Conservation (phyloP, 768 basidiomycete species). For the Suillus ampliporus region DNA sequence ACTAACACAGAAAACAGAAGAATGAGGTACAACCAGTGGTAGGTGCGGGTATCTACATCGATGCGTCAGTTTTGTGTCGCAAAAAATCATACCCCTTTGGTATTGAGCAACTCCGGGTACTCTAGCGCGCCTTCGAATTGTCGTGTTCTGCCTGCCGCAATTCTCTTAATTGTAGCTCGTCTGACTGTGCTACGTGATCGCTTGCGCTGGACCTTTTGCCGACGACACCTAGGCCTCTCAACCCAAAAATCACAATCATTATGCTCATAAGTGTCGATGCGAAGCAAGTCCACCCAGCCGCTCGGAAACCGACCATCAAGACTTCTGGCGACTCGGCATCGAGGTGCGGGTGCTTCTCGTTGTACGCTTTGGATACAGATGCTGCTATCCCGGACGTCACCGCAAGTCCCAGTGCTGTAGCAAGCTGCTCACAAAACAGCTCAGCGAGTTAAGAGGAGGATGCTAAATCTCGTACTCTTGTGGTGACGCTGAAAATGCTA, state of each 20-base stretch:
- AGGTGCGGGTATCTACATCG: background rate
- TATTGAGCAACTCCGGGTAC: background rate
- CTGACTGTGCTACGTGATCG: background rate
- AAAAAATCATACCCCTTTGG: background rate
- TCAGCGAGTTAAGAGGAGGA: background rate
- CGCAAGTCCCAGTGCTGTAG: slow-evolving; percentile 42
- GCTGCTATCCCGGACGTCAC: slow-evolving; percentile 38
- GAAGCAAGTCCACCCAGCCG: slow-evolving; percentile 34
- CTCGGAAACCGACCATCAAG: slow-evolving; percentile 40
- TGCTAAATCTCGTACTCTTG: slow-evolving; percentile 23
- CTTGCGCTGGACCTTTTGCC: background rate
- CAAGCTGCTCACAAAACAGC: slow-evolving; percentile 27
- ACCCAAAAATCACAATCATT: background rate
- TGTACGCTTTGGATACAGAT: slow-evolving; percentile 31
- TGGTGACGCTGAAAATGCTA: slow-evolving; percentile 41
- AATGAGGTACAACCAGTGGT: background rate
- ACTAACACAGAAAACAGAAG: background rate
- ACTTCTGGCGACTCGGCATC: slow-evolving; percentile 31
- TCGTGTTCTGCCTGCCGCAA: too few species aligned
- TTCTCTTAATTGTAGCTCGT: background rate
- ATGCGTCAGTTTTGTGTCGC: background rate
- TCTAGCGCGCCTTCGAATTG: background rate
- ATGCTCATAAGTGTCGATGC: slow-evolving; percentile 13
- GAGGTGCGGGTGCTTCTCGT: slow-evolving; percentile 26
- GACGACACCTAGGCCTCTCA: slow-evolving; percentile 5